phyloP scores from a whole-genome alignment of 345 rosid species.

The Gossypium raimondii region DNA sequence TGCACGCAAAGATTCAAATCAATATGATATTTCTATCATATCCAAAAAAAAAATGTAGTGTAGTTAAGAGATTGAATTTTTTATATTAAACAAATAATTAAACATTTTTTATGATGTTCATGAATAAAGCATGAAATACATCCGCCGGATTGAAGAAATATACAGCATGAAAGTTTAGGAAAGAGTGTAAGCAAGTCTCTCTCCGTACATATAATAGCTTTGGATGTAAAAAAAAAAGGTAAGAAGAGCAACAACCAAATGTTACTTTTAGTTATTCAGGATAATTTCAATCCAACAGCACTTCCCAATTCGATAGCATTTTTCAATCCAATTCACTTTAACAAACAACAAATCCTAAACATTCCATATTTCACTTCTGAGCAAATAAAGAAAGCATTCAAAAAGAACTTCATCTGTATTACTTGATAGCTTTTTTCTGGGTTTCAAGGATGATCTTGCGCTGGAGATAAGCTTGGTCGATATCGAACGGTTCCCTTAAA shows the following conservation, averaged over 20 bases:
- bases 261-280: background rate
- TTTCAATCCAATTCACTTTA: background rate
- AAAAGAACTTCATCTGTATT: background rate
- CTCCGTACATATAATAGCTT: no score
- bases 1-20: background rate
- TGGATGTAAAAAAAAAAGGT: no score
- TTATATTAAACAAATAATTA: no score
- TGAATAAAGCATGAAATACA: no score
- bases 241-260: background rate
- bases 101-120: no score
- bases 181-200: no score
- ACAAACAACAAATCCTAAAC: background rate
- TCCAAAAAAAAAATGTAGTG: no score
- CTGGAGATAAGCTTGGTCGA: conserved; percentile 80
- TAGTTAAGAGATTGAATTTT: no score
- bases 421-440: conserved; percentile 55
- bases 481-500: conserved; percentile 76
- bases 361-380: background rate
- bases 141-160: no score
- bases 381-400: background rate
- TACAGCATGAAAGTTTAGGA: no score
- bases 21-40: no score
- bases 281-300: background rate
- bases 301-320: background rate
- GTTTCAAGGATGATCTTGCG: conserved; percentile 63